A percentile compares a stretch with the other conserved stretches of the same genome.
phyloP scores from a whole-genome alignment of 345 rosid genomes.

The Excoecaria agallocha region DNA sequence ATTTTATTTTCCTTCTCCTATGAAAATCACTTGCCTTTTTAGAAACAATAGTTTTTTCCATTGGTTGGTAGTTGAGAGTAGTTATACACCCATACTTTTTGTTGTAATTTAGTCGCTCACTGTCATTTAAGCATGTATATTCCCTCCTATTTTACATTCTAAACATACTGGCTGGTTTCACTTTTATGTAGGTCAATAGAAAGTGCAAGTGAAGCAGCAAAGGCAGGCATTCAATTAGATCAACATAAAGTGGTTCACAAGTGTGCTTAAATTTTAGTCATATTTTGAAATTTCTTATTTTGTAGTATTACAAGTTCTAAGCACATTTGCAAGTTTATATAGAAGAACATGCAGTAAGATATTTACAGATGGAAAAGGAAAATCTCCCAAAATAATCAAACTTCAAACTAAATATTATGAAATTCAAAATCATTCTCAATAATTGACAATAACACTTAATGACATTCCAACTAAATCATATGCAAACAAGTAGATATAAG shows the following conservation, averaged over 20 bases:
- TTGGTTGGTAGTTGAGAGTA: background rate
- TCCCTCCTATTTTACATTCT: background rate
- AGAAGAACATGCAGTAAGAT: constrained; percentile 1
- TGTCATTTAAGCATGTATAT: background rate
- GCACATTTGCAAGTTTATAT: background rate
- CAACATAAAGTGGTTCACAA: constrained; percentile 40
- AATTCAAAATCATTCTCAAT: too few species aligned
- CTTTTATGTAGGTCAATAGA: constrained; percentile 46
- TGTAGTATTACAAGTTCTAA: constrained; percentile 11
- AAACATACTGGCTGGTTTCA: background rate
- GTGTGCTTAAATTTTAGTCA: constrained; percentile 36
- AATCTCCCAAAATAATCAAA: too few species aligned
- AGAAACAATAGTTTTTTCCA: background rate
- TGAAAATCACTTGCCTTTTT: background rate
- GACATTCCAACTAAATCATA: too few species aligned
- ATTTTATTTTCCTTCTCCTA: too few species aligned
- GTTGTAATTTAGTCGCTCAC: background rate
- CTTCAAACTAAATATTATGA: too few species aligned
- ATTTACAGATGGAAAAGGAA: background rate
- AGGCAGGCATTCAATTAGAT: constrained; percentile 64
- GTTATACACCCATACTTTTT: background rate
- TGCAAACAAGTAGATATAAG: too few species aligned
- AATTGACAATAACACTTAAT: too few species aligned
- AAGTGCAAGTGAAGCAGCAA: constrained; percentile 74
- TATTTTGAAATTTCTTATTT: constrained; percentile 13